Percentiles rank a stretch among this genome's conserved stretches.
phyloP scores from a whole-genome alignment of 306 rosid genomes.

The Clitoria ternatea region DNA sequence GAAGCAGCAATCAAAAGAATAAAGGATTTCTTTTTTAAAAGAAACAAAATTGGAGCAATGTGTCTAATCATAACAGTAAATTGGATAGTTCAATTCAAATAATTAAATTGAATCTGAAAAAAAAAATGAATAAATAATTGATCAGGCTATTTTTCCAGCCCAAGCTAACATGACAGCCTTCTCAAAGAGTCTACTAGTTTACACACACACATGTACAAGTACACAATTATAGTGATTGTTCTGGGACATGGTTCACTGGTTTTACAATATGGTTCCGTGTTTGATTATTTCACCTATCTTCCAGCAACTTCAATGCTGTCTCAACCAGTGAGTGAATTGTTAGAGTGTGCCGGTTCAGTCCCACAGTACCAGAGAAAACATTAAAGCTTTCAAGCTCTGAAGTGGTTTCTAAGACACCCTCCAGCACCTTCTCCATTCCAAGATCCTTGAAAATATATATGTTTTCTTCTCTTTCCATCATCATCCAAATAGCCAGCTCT shows the following conservation, averaged over 20 bases:
- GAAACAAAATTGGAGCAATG: not conserved
- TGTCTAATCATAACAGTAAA: not conserved
- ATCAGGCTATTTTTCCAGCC: conserved; percentile 12
- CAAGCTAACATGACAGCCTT: not conserved
- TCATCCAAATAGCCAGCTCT: conserved; percentile 89
- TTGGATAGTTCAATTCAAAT: not conserved
- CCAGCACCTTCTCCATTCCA: conserved; percentile 61
- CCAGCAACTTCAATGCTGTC: conserved; percentile 56
- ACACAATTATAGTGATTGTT: not conserved
- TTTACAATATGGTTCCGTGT: not conserved
- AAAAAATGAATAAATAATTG: conserved; percentile 10
- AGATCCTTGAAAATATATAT: conserved; percentile 44
- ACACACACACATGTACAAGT: conserved; percentile 16
- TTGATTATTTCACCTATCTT: conserved; percentile 23
- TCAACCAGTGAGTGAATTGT: conserved; percentile 78
- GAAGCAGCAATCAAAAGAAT: not conserved
- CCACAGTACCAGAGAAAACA: conserved; percentile 84
- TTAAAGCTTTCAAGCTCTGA: conserved; percentile 98
- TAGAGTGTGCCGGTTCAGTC: conserved; percentile 65
- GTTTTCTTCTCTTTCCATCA: conserved; percentile 59
- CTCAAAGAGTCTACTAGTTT: not conserved
- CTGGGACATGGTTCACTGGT: conserved; percentile 2
- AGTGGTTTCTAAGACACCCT: conserved; percentile 75
- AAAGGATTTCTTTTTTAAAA: not conserved
- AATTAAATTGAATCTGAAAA: conserved; percentile 9